These are phyloP conservation scores for Ogataea wickerhamii DNA, from an alignment of 805 yeast genomes.

Conservation along the genomic window DNA sequence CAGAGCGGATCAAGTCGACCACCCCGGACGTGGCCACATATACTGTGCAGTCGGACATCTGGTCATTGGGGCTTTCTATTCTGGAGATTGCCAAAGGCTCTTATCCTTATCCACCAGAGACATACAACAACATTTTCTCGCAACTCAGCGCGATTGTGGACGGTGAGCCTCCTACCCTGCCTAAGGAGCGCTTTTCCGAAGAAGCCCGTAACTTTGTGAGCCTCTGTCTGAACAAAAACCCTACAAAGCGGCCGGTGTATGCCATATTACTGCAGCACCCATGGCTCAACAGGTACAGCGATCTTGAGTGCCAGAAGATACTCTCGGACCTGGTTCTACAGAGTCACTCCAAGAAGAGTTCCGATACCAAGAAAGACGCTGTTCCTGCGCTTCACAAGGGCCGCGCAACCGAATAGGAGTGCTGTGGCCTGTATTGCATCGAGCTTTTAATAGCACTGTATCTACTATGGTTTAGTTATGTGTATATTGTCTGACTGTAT, in stretches of 20 bases:
- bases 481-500: too few relatives aligned
- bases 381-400: conserved; percentile 26
- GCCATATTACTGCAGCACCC: conserved; percentile 72
- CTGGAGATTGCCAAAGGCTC: conserved; percentile 86
- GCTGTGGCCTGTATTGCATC: too few relatives aligned
- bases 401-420: too few relatives aligned
- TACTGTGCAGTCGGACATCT: conserved; percentile 90
- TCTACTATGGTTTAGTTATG: too few relatives aligned
- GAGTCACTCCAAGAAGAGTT: conserved; percentile 30
- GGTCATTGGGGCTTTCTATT: conserved; percentile 89
- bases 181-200: conserved; percentile 56
- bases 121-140: conserved; percentile 83
- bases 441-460: too few relatives aligned
- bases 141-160: conserved; percentile 96
- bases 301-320: conserved; percentile 28
- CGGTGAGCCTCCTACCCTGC: conserved; percentile 84
- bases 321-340: conserved; percentile 33
- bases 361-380: conserved; percentile 11
- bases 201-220: conserved; percentile 81
- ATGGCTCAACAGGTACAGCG: conserved; percentile 63
- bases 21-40: conserved; percentile 77
- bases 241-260: conserved; percentile 79
- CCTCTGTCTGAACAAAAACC: conserved; percentile 73
- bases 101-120: conserved; percentile 96
- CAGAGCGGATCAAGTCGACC: conserved; percentile 80